These are phyloP conservation scores for Helichrysum umbraculigerum DNA, from an alignment of 129 eudicot species.

Conservation along the genomic window DNA sequence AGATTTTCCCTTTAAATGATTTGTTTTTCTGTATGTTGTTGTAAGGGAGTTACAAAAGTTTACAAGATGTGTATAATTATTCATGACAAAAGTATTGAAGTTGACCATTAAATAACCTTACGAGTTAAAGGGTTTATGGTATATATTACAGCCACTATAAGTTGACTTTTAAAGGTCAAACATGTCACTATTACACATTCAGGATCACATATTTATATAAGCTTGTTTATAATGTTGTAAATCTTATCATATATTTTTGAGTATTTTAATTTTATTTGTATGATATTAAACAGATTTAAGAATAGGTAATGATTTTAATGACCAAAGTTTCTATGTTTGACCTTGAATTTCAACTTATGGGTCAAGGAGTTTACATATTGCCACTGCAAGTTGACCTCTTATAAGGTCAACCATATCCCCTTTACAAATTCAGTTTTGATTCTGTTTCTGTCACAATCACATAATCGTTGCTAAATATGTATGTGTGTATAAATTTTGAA, in stretches of 20 bases:
- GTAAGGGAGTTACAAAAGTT: no score
- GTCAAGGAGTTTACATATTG: neutral
- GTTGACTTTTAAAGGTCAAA: neutral
- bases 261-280: neutral
- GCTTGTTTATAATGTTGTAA: neutral
- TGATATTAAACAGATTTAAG: neutral
- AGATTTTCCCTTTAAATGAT: neutral
- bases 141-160: neutral
- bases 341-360: conserved; percentile 7
- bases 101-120: neutral
- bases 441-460: neutral
- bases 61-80: neutral
- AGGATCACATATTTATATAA: neutral
- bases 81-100: neutral
- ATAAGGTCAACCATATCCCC: neutral
- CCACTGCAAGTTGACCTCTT: conserved; percentile 13
- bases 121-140: neutral
- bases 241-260: neutral
- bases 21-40: no score
- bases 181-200: conserved; percentile 4
- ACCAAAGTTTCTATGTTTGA: neutral
- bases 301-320: neutral
- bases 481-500: neutral
- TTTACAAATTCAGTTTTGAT: conserved; percentile 5
- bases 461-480: neutral